Percentiles rank a stretch among this genome's conserved stretches.
These are phyloP conservation scores for Boletus austroedulis DNA, from an alignment of 1,284 basidiomycete species.

Conservation along the genomic window DNA sequence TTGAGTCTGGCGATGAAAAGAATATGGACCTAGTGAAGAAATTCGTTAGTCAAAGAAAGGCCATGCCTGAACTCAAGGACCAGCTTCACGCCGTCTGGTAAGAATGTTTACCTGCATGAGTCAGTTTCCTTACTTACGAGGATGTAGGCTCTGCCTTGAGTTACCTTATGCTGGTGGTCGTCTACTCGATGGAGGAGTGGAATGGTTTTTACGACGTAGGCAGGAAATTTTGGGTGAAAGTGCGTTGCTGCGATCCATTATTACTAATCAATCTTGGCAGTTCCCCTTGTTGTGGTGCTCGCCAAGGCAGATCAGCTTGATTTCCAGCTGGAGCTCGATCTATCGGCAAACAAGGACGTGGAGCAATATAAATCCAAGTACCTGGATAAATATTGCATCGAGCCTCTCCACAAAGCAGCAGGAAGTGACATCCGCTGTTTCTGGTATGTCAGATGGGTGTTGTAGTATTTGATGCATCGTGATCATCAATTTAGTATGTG, in stretches of 20 bases:
- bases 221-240: conserved; percentile 13
- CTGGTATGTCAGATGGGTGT: conserved; percentile 3
- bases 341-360: background rate
- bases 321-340: background rate
- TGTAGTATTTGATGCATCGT: background rate
- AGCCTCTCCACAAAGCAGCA: background rate
- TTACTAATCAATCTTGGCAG: too few species aligned
- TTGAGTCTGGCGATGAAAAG: conserved; percentile 5
- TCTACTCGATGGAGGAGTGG: conserved; percentile 13
- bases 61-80: conserved; percentile 3
- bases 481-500: conserved; percentile 4
- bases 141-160: conserved; percentile 17
- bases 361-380: background rate
- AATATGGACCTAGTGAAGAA: conserved; percentile 8
- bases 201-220: conserved; percentile 12
- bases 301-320: conserved; percentile 16
- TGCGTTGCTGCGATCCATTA: too few species aligned
- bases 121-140: background rate
- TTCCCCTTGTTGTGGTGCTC: conserved; percentile 20
- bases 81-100: conserved; percentile 22
- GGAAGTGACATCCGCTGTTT: conserved; percentile 3
- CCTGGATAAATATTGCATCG: conserved; percentile 5
- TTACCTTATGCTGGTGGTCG: conserved; percentile 15
- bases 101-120: background rate
- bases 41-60: conserved; percentile 8